Evolutionary conservation across 2,329 filamentous ascomycete species (phyloP).

Genomic region (Aureobasidium uvarum): DNA sequence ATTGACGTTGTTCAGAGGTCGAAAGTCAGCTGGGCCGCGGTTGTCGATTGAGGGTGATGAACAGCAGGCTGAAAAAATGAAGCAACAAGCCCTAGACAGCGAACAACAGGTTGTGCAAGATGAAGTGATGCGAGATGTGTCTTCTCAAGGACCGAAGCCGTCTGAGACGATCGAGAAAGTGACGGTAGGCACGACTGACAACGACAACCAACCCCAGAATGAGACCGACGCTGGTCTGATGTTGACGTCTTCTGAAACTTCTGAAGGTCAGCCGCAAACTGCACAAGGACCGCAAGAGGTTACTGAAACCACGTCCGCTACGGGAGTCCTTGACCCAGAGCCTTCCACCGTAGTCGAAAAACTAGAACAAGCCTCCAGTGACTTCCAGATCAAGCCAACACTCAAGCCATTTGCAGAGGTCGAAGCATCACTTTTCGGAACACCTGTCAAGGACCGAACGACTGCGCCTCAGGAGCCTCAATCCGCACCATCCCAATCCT

Average conservation of each 20-base stretch:
- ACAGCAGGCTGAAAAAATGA: neutral
- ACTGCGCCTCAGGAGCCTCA: neutral
- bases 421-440: conserved; percentile 19
- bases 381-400: conserved; percentile 17
- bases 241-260: neutral
- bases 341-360: neutral
- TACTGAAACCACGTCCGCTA: neutral
- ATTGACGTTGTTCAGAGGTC: conserved; percentile 15
- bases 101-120: neutral
- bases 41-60: neutral
- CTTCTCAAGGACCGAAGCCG: neutral
- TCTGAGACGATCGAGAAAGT: neutral
- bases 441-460: conserved; percentile 1
- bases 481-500: conserved; percentile 16
- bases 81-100: neutral
- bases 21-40: neutral
- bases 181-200: neutral
- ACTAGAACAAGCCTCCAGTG: neutral
- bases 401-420: conserved; percentile 20
- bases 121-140: neutral
- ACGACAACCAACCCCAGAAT: neutral
- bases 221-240: neutral
- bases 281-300: neutral
- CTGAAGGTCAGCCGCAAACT: neutral
- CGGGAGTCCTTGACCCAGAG: neutral